Conservation (phyloP, 257 asterid genomes). For the Solanum piurae region DNA sequence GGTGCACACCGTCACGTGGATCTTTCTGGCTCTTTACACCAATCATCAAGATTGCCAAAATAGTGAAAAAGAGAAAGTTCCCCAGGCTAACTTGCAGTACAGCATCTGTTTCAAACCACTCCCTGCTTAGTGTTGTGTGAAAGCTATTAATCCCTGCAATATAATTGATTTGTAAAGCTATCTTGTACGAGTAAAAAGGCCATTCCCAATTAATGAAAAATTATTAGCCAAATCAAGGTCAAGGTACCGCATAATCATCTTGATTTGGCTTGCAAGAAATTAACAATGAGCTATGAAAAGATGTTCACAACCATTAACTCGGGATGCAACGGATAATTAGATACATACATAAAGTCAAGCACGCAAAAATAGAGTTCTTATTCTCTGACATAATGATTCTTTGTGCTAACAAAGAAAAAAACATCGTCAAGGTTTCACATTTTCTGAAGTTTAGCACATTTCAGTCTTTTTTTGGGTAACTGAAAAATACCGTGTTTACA, state of each 20-base stretch:
- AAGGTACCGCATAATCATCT: not conserved
- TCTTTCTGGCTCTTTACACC: constrained; percentile 86
- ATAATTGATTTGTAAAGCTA: not conserved
- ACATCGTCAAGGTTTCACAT: not conserved
- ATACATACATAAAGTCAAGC: not conserved
- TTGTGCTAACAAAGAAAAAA: not conserved
- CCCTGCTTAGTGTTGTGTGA: constrained; percentile 71
- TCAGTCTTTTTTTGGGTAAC: not conserved
- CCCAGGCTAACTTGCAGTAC: constrained; percentile 93
- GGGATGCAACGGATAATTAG: not conserved
- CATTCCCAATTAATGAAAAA: not conserved
- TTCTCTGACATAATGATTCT: not conserved
- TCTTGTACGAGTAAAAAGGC: not conserved
- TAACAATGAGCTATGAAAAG: not conserved
- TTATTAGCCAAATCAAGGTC: not conserved
- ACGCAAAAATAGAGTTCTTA: not conserved
- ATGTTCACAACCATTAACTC: not conserved
- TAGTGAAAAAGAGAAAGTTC: constrained; percentile 81
- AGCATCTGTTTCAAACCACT: constrained; percentile 92
- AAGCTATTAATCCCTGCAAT: constrained; percentile 82
- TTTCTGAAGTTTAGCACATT: not conserved
- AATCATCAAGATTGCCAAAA: constrained; percentile 64
- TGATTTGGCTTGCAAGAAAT: not conserved
- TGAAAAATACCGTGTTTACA: not conserved
- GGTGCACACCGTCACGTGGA: constrained; percentile 79